Base-by-base conservation (phyloP, 306 rosid genomes). In the Gleditsia sinensis region DNA sequence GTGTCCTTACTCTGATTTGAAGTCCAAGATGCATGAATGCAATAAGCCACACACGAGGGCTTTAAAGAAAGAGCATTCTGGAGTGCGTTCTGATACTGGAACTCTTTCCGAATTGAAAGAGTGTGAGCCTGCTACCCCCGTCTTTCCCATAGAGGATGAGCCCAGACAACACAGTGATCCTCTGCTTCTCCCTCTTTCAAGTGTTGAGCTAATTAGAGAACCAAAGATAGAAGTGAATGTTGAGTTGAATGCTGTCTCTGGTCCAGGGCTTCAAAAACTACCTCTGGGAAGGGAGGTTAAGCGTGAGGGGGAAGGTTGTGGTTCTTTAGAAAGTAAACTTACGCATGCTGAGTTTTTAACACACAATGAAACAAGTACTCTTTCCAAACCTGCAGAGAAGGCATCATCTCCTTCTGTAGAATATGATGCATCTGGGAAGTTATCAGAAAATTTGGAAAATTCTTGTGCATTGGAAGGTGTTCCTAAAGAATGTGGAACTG, bases 251-350 rank as follows among this genome's bases (percentile, higher is more conserved):
- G 24, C 71, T 75, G 70, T 74, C 62, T 57, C 84, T 77, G 87
- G 61, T 73, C 87, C 82, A 28, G 90, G 85, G 74, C 97, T 79
- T 17, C 88, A 72, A 65, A 95, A 95, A 86, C 88, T 92, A 69
- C 97, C 89, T 1, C 87, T 95, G 63, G 80, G 99, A 78, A 83
- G 99, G 86, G 87, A 86, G 11, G 79, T 79, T 69, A 94, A 90
- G 84, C 90, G 33, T 6, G 97, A 87, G 69, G 97, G 85, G 60
- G 99, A 87, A 55, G 71, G 30, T 9, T 92, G 87, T 67, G 82
- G 49, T 55, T 82, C 81, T 75, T 76, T 72, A 48, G 87, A 58
- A n/a, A 72, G 78, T 75, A 43, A 74, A 27, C 66, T 81, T 66
- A 59, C 56, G 40, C 72, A 85, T 46, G 69, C 65, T 51, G 87